Base-by-base conservation (phyloP, 1,139 yeast species). In the Yamadazyma dendronema region DNA sequence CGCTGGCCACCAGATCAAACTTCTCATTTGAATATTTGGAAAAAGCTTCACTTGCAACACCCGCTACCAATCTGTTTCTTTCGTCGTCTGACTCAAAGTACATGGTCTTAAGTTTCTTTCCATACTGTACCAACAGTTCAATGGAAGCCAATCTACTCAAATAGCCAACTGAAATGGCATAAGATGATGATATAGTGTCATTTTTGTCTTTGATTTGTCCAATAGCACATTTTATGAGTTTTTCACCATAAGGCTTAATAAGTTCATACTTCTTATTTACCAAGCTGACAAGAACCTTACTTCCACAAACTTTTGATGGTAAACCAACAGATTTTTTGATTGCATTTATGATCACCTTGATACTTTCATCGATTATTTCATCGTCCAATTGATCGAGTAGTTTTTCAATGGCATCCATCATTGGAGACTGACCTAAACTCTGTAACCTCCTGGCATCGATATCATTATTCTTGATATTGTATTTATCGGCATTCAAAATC, bases 291-390 rank as follows among this genome's bases (percentile, higher is more conserved):
- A 89, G 58, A 0, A 90, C 82, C 45, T 81, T 75, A n/a, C 95
- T 78, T 0, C 92, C 89, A 30, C 94, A 89, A 1, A 87, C 89
- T 53, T 89, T 89, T 0, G 97, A 88, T 0, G 97, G 97, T 22
- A 92, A 67, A 0, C 97, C 98, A 23, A 90, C 86, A 0, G 95
- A 78, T 42, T 71, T 74, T 44, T 80, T 81, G 6, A 86, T 71
- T 2, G 82, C 68, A 11, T 52, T 61, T 38, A 61, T 75, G 38
- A 80, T 62, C 37, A 56, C 61, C 4, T 64, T 66, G 5, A 87
- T 67, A 31, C 83, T 69, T 3, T 72, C 76, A 0, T 67, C 74
- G 63, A 85, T 67, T 32, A 70, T 56, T 0, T 62, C 57, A 24
- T 69, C 79, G 53, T 81, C 84, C 10, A 84, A 54, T 29, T 72